phyloP scores from a whole-genome alignment of 2,329 filamentous ascomycete genomes.

The Botrytis aclada region DNA sequence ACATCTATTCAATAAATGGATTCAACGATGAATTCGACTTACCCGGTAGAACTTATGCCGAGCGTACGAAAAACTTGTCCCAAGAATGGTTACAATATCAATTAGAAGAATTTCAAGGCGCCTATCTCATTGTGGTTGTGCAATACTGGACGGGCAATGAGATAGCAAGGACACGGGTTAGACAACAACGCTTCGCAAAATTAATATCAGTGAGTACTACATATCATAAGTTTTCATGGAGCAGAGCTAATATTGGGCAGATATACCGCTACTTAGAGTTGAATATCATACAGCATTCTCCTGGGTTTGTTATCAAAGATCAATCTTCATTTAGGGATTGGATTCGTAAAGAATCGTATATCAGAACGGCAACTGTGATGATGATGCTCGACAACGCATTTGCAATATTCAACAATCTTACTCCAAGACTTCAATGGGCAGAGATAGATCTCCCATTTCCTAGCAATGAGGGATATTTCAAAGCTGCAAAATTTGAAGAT shows the following conservation, averaged over 20 bases:
- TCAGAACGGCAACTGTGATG: conserved; percentile 32
- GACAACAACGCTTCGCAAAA: conserved; percentile 34
- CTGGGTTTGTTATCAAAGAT: conserved; percentile 29
- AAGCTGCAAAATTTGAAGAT: conserved; percentile 30
- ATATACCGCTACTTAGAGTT: conserved; percentile 34
- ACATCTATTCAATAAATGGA: conserved; percentile 33
- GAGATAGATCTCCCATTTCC: conserved; percentile 36
- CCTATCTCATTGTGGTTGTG: conserved; percentile 36
- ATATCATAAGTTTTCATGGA: neutral
- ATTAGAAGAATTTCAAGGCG: conserved; percentile 37
- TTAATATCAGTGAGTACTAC: conserved; percentile 31
- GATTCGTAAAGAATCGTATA: conserved; percentile 34
- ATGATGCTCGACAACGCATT: conserved; percentile 37
- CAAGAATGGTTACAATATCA: conserved; percentile 36
- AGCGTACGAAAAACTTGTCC: conserved; percentile 27
- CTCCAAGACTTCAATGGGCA: conserved; percentile 36
- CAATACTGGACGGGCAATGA: conserved; percentile 37
- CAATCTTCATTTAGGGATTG: conserved; percentile 32
- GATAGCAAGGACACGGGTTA: conserved; percentile 32
- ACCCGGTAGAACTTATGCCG: conserved; percentile 31
- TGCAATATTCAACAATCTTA: conserved; percentile 37
- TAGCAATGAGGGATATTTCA: conserved; percentile 33
- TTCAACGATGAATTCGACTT: conserved; percentile 35
- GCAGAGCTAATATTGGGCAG: conserved; percentile 20
- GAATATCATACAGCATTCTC: conserved; percentile 31